Conservation (phyloP, 108 stramenopile species). For the Skeletonema potamos region DNA sequence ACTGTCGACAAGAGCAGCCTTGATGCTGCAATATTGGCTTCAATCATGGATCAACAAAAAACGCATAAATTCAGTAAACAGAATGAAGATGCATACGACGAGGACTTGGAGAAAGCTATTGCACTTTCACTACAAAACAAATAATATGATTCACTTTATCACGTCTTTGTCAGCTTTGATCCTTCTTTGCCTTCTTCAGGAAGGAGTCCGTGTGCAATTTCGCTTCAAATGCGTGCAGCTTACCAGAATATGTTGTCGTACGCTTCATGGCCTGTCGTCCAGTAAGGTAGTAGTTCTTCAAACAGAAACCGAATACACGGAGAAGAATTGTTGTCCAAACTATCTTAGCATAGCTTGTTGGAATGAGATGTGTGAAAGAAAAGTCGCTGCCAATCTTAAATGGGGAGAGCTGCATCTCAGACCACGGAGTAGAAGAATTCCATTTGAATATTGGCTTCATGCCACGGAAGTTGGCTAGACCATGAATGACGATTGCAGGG, state of each 20-base stretch:
- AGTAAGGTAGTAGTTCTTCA: conserved; percentile 88
- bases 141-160: conserved; percentile 1
- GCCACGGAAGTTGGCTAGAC: conserved; percentile 91
- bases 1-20: background rate
- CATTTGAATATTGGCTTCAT: conserved; percentile 95
- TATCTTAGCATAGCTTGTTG: conserved; percentile 74
- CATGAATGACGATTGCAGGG: conserved; percentile 86
- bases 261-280: conserved; percentile 85
- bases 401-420: conserved; percentile 90
- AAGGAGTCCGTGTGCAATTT: conserved; percentile 73
- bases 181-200: conserved; percentile 56
- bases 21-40: conserved; percentile 33
- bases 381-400: conserved; percentile 39
- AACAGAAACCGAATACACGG: conserved; percentile 79
- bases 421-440: conserved; percentile 92
- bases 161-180: background rate
- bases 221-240: conserved; percentile 80
- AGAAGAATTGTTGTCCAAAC: conserved; percentile 80
- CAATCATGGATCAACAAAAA: conserved; percentile 3
- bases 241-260: conserved; percentile 85
- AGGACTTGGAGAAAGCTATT: conserved; percentile 45
- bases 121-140: conserved; percentile 33
- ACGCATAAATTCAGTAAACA: background rate
- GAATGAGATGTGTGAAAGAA: conserved; percentile 52
- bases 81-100: conserved; percentile 1